Base-by-base conservation (phyloP, 2,329 filamentous ascomycete species). In the Fusarium sp. region DNA sequence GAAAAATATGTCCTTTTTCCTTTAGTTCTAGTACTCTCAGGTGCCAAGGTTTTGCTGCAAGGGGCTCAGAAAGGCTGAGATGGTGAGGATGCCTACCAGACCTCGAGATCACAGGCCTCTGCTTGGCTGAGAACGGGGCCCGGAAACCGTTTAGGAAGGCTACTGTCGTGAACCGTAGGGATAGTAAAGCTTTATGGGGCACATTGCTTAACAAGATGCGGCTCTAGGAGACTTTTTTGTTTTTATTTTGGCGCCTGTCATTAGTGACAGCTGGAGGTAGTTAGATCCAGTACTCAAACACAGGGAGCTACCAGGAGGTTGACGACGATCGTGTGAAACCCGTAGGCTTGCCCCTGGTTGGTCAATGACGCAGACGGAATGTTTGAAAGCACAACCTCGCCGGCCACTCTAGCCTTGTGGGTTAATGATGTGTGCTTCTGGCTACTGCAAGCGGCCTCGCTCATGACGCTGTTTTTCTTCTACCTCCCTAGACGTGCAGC, bases 321-420 rank as follows among this genome's bases (percentile, higher is more conserved):
- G 48, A 63, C 46, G 58, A 63, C 46, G 46, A 26, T 30, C 22
- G 43, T 45, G 14, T 33, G 30, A 33, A 33, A 48, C 43, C 32
- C 41, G 28, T 62, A 30, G 28, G 60, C 24, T 47, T 61, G 54
- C 41, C 48, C 46, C 32, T 35, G 40, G 55, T 63, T 45, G 53
- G 49, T 52, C 49, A 70, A 70, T 68, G 66, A 68, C 66, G 66
- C 66, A 70, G 32, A 63, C 55, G 66, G 66, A 63, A 70, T 63
- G 62, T 47, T 52, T 33, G 39, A 20, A 33, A 53, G 28, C 17
- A 37, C 17, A 37, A 45, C 28, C 28, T 30, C 28, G 11, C 28
- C 9, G 5, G 28, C 1, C 28, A 50, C 26, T 33, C 61, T 68
- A 68, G 66, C 65, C 65, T 68, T 62, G 61, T 58, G 26, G 40